Evolutionary conservation across 139 green algal species (phyloP), one percentile per base, ranked within the genome.

Genomic region (Pseudopediastrum boryanum): DNA sequence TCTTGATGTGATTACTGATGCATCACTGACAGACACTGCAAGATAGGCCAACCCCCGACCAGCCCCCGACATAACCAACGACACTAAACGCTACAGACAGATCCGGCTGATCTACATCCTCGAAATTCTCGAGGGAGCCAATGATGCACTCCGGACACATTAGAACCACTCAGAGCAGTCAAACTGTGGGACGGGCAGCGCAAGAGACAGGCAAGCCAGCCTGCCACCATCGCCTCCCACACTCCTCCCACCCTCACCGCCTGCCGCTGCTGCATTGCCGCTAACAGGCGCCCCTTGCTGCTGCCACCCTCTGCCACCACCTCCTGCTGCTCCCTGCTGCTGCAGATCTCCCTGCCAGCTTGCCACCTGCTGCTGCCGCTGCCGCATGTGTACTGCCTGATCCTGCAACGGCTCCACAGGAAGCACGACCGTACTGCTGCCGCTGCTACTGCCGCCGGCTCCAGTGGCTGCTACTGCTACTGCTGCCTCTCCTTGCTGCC

Each of bases 181-280:
- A n/a, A n/a, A n/a, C n/a, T n/a, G n/a, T n/a, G n/a, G n/a, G n/a
- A 77, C 16, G 4, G 67, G 77, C 77, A 77, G 38, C 3, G 66
- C 68, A 16, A 83, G 77, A 23, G 66, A 71, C 42, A 83, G 31
- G 54, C 67, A 66, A 8, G 68, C 77, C 5, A 63, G 41, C 25
- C 27, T 64, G 43, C 43, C 67, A 51, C 54, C 64, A 3, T 54
- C 27, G 29, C 50, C 50, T 31, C 65, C 59, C 31, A 61, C 21
- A 12, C n/a, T 65, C 31, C 56, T 39, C 23, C 31, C 16, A 9
- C 38, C 52, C 21, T 31, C 36, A 23, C 13, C n/a, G 7, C 54
- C 19, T 10, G 43, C 42, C 8, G 39, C 48, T 51, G 50, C 71
- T 42, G 43, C 31, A 46, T 61, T 48, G 13, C 36, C 10, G 46